A percentile compares a stretch with the other conserved stretches of the same genome.
These are phyloP conservation scores for Venturia pyrina DNA, from an alignment of 2,329 filamentous ascomycete species.

Conservation along the genomic window DNA sequence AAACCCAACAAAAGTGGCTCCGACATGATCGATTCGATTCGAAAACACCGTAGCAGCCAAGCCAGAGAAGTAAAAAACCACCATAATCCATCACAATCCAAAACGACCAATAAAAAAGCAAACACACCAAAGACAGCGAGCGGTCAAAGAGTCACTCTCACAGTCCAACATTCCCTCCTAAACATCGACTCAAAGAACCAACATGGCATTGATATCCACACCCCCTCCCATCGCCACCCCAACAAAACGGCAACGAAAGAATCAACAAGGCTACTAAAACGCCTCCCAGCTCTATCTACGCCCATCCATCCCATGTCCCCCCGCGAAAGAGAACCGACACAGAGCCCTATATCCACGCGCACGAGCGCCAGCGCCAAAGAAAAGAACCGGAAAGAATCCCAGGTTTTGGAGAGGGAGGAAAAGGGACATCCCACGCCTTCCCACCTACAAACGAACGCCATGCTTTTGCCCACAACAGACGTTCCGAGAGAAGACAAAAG, in stretches of 20 bases:
- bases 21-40: no score
- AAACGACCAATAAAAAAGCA: no score
- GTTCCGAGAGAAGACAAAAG: not conserved
- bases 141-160: no score
- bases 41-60: no score
- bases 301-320: not conserved
- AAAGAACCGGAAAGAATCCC: not conserved
- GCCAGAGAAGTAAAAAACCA: no score
- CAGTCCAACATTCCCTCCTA: no score
- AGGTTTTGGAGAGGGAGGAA: not conserved
- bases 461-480: conserved; percentile 4
- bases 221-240: not conserved
- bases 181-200: not conserved
- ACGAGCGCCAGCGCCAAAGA: not conserved
- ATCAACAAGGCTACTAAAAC: not conserved
- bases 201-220: conserved; percentile 1
- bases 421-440: not conserved
- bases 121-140: no score
- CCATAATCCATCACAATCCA: no score
- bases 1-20: no score
- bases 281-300: not conserved
- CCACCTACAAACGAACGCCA: not conserved
- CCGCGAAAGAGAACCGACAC: not conserved
- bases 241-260: not conserved
- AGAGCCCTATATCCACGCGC: not conserved